phyloP scores from a whole-genome alignment of 768 basidiomycete genomes.

The Amyloporia xantha region DNA sequence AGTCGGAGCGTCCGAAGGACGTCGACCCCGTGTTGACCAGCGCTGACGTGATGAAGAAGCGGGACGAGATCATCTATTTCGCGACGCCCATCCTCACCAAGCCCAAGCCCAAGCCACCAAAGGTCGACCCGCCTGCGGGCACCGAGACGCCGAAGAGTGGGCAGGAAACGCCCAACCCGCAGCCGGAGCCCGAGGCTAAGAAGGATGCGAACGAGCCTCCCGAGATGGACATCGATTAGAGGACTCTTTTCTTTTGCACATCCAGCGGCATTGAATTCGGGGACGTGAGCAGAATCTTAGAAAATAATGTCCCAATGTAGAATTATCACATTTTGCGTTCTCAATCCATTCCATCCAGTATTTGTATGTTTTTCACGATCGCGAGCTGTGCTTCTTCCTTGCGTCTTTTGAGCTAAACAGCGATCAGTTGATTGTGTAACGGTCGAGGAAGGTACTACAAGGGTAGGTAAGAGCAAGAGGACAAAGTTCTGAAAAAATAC shows the following conservation, averaged over 20 bases:
- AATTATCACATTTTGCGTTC: background rate
- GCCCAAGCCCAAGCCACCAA: slow-evolving; percentile 84
- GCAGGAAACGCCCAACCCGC: slow-evolving; percentile 40
- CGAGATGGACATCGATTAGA: slow-evolving; percentile 84
- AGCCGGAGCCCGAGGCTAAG: slow-evolving; percentile 16
- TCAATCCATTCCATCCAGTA: background rate
- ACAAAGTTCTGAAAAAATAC: background rate
- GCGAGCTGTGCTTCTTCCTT: background rate
- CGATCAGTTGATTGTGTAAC: background rate
- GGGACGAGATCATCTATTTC: slow-evolving; percentile 88
- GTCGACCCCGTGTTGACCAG: slow-evolving; percentile 77
- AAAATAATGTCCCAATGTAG: slow-evolving; percentile 6
- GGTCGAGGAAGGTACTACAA: background rate
- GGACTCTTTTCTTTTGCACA: background rate
- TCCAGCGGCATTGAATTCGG: background rate
- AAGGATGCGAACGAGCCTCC: slow-evolving; percentile 45
- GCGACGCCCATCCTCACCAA: slow-evolving; percentile 84
- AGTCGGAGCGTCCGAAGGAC: slow-evolving; percentile 86
- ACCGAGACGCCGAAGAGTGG: slow-evolving; percentile 71
- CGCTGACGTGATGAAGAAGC: slow-evolving; percentile 83
- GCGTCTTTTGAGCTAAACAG: background rate
- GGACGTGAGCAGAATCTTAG: slow-evolving; percentile 3
- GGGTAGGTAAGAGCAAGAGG: background rate
- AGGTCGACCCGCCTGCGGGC: slow-evolving; percentile 55
- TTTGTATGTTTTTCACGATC: background rate